Evolutionary conservation across 768 basidiomycete species (phyloP), one percentile per base, ranked within the genome.

Genomic region (Boletus rubropictus): DNA sequence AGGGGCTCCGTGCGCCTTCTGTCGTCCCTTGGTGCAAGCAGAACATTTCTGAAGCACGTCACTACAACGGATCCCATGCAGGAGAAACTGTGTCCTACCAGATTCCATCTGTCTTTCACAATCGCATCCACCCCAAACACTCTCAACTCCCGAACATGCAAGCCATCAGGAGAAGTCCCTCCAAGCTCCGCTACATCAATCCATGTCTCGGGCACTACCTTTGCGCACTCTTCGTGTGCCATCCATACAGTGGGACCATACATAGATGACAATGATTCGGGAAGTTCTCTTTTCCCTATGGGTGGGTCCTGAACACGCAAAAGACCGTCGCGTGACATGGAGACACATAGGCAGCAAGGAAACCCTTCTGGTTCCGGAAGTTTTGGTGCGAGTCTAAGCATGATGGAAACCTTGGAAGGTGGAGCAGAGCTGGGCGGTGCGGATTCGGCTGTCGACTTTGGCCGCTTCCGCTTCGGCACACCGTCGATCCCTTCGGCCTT

Each of bases 191-290:
- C 61, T 34, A 80, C 80, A 59, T 92, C 91, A 20, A 95, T 79
- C 84, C 91, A 95, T 0, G 93, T 91, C 64, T 97, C 92, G 0
- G 94, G 95, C 7, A 96, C 75, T 14, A 89, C 77, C 33, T 72
- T 78, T 5, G 86, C 91, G 60, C 91, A 95, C 7, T 74, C 66
- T 54, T 82, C 83, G 63, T 96, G 92, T 1, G 89, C 90, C 74
- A 76, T 74, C 84, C 86, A 89, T 6, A 68, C 59, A 37, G 70
- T 71, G 17, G 54, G 36, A 36, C 61, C 32, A 34, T 51, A 11
- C 39, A 60, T 28, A 42, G 57, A 54, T 39, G 57, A 49, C 48
- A 65, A 24, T 18, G 62, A 51, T 32, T 78, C 77, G 5, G 71
- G 64, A 11, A 74, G 70, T 40, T 82, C 81, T 51, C 71, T 79